Conservation (phyloP, 352 stramenopile species). For the Lagenidium sp. region DNA sequence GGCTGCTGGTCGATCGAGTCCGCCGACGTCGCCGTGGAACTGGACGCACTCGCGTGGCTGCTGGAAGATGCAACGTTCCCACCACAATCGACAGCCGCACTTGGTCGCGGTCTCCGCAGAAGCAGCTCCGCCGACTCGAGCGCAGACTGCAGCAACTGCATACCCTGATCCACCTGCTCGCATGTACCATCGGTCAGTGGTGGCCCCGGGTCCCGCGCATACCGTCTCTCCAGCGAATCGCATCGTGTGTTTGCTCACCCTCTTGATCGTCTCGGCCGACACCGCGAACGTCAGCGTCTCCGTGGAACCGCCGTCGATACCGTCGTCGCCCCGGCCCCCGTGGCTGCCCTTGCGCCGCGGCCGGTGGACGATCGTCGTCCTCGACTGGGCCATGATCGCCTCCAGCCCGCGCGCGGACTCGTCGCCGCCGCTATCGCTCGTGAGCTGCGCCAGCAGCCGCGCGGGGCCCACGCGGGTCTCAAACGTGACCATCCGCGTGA, state of each 20-base stretch:
- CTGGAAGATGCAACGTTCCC: conserved; percentile 19
- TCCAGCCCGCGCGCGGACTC: conserved; percentile 51
- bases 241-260: conserved; percentile 41
- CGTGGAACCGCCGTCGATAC: not conserved
- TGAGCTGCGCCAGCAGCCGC: conserved; percentile 32
- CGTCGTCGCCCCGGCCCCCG: not conserved
- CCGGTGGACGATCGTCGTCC: conserved; percentile 42
- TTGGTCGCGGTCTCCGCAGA: conserved; percentile 2
- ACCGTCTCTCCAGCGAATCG: too few relatives aligned
- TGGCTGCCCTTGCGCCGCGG: conserved; percentile 4
- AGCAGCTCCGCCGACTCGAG: conserved; percentile 13
- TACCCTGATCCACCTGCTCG: conserved; percentile 13
- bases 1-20: conserved; percentile 14
- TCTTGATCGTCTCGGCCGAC: conserved; percentile 33
- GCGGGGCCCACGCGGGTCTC: conserved; percentile 30
- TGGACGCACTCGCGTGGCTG: conserved; percentile 19
- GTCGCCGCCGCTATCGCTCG: conserved; percentile 27
- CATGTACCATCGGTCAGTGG: too few relatives aligned
- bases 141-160: conserved; percentile 10
- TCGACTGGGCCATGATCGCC: conserved; percentile 43
- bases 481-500: conserved; percentile 30
- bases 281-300: conserved; percentile 41
- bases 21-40: conserved; percentile 6
- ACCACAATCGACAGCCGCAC: conserved; percentile 17
- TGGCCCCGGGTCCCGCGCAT: too few relatives aligned